These are phyloP conservation scores for Micromonas pusilla DNA, from an alignment of 139 green algal genomes.

Conservation along the genomic window DNA sequence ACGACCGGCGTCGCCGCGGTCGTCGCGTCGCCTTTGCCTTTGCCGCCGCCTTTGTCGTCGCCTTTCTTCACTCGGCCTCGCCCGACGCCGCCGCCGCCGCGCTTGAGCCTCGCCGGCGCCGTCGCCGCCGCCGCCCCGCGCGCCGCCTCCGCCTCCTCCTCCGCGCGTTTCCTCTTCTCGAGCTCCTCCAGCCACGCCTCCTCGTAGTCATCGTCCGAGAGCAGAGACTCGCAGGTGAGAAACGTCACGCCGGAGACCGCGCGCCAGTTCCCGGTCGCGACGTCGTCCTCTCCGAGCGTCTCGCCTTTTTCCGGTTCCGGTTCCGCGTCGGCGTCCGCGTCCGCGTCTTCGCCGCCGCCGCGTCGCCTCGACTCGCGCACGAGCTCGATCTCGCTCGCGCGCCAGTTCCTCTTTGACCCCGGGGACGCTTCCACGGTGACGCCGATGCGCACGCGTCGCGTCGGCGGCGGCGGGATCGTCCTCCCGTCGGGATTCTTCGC, in stretches of 20 bases:
- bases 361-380: background rate
- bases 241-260: constrained; percentile 2
- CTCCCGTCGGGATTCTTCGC: background rate
- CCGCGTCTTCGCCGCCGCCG: background rate
- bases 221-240: constrained; percentile 3
- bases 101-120: background rate
- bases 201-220: background rate
- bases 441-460: background rate
- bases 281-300: background rate
- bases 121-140: no score
- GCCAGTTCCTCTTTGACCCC: constrained; percentile 4
- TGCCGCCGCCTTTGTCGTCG: background rate
- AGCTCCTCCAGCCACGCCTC: background rate
- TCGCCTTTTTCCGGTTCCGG: background rate
- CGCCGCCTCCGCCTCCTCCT: no score
- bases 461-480: background rate
- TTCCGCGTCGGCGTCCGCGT: no score
- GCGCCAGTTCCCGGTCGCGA: background rate
- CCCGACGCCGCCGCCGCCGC: no score
- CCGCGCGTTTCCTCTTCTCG: no score
- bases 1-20: background rate
- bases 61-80: background rate
- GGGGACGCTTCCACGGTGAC: background rate
- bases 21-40: background rate
- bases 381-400: background rate